Percentiles rank a stretch among this genome's conserved stretches.
These are phyloP conservation scores for Bipolaris victoriae DNA, from an alignment of 2,329 filamentous ascomycete species.

Conservation along the genomic window DNA sequence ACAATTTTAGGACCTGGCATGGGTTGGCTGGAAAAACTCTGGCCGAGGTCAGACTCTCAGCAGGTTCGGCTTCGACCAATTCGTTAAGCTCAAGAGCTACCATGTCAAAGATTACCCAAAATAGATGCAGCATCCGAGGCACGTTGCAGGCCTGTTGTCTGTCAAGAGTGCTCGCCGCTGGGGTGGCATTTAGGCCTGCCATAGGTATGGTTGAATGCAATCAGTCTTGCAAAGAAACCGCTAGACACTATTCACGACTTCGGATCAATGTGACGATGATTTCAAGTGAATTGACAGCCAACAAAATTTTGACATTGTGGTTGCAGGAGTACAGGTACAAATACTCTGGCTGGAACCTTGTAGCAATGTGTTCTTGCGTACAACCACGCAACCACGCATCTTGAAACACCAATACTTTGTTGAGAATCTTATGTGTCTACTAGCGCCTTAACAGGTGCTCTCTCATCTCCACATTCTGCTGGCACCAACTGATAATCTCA, in stretches of 20 bases:
- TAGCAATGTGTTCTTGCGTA: not conserved
- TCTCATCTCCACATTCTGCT: too few species aligned
- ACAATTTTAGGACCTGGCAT: slow-evolving; percentile 76
- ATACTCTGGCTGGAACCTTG: not conserved
- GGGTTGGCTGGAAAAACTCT: slow-evolving; percentile 97
- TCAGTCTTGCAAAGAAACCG: not conserved
- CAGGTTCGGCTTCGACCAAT: slow-evolving; percentile 91
- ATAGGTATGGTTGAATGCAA: not conserved
- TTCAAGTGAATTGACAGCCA: not conserved
- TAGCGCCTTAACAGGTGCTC: not conserved
- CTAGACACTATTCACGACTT: not conserved
- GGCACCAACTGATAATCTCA: too few species aligned
- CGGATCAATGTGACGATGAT: not conserved
- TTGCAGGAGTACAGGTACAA: not conserved
- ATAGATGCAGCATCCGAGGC: slow-evolving; percentile 39
- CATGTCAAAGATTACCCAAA: slow-evolving; percentile 82
- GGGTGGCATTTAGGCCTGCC: slow-evolving; percentile 1
- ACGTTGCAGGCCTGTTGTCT: slow-evolving; percentile 25
- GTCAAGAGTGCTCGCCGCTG: not conserved
- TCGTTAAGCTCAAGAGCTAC: slow-evolving; percentile 94
- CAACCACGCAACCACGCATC: slow-evolving; percentile 28
- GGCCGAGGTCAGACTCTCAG: slow-evolving; percentile 90
- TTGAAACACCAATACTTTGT: slow-evolving; percentile 14
- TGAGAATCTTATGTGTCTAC: slow-evolving; percentile 1
- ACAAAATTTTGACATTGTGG: not conserved